These are phyloP conservation scores for Stropharia rugosoannulata DNA, from an alignment of 768 basidiomycete genomes.

Conservation along the genomic window DNA sequence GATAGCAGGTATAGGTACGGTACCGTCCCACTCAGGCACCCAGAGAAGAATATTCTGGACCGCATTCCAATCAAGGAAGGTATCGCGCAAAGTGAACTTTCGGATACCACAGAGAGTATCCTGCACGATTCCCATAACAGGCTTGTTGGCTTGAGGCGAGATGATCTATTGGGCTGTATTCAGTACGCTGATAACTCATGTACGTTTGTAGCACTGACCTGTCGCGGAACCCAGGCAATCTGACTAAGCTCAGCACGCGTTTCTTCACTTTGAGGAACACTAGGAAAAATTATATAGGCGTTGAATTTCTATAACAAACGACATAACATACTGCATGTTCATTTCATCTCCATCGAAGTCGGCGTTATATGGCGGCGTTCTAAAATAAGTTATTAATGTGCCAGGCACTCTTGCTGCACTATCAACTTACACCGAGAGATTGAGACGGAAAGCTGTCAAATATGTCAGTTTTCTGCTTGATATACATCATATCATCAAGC, in stretches of 20 bases:
- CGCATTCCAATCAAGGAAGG: constrained; percentile 92
- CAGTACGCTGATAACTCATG: not conserved
- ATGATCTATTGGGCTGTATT: constrained; percentile 67
- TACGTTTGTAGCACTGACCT: constrained; percentile 46
- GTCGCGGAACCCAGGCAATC: constrained; percentile 97
- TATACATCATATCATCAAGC: constrained; percentile 5
- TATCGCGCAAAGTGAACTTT: constrained; percentile 94
- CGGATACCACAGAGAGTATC: constrained; percentile 97
- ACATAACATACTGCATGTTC: constrained; percentile 95
- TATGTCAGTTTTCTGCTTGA: constrained; percentile 2
- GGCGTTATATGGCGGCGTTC: constrained; percentile 97
- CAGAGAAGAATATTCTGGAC: constrained; percentile 98
- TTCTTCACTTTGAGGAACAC: constrained; percentile 97
- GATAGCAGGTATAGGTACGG: constrained; percentile 89
- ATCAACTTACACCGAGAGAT: constrained; percentile 88
- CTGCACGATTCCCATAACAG: constrained; percentile 99
- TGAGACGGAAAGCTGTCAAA: constrained; percentile 85
- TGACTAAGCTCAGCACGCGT: constrained; percentile 97
- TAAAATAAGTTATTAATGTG: constrained; percentile 33
- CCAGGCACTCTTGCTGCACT: constrained; percentile 17
- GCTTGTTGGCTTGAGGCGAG: constrained; percentile 99
- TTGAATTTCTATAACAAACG: not conserved
- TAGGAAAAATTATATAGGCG: constrained; percentile 27
- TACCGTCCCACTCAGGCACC: constrained; percentile 97
- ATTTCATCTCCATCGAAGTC: constrained; percentile 99